Base-by-base conservation (phyloP, 495 filamentous ascomycete genomes). In the Xylaria flabelliformis region DNA sequence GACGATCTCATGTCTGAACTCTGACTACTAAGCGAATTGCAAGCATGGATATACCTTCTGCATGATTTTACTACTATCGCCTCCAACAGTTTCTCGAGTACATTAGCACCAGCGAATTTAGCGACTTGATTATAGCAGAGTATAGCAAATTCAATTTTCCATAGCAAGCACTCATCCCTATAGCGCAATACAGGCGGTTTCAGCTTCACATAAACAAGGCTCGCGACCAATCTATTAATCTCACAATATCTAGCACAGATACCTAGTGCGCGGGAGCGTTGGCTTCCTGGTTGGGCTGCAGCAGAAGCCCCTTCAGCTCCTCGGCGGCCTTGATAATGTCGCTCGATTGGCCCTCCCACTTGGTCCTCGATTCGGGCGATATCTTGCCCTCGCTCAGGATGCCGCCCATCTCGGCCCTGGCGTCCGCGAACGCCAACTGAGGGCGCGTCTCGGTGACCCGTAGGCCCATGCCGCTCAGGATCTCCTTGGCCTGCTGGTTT, bases 401-500 rank as follows among this genome's bases (percentile, higher is more conserved):
- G 7, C 29, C 61, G 29, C 74, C 64, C n/a, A 80, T 73, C 41
- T 79, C 80, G 6, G 53, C 56, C 39, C 66, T 66, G n/a, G 73
- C 15, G 26, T 82, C 80, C 24, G 48, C 69, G 44, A 83, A 82
- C 17, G 72, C 59, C 21, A 84, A 74, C 58, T 74, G 69, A 2
- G 80, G 79, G 21, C 75, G 74, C 12, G 79, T 82, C 61, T 74
- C 74, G 17, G 75, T 76, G 13, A 83, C 77, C 21, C 67, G 63
- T 10, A 84, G 73, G n/a, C 77, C 76, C 71, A 83, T 75, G 19
- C 67, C 72, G 59, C 63, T 34, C 19, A 71, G 36, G 19, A 83
- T 75, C 32, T 80, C 61, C 34, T 72, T 73, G 62, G 82, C 73
- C 56, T 85, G 82, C 55, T 79, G 79, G 41, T 80, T 82, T 2